Evolutionary conservation across 2,329 filamentous ascomycete genomes (phyloP), one percentile per base, ranked within the genome.

Genomic region (Penicillium sp.): DNA sequence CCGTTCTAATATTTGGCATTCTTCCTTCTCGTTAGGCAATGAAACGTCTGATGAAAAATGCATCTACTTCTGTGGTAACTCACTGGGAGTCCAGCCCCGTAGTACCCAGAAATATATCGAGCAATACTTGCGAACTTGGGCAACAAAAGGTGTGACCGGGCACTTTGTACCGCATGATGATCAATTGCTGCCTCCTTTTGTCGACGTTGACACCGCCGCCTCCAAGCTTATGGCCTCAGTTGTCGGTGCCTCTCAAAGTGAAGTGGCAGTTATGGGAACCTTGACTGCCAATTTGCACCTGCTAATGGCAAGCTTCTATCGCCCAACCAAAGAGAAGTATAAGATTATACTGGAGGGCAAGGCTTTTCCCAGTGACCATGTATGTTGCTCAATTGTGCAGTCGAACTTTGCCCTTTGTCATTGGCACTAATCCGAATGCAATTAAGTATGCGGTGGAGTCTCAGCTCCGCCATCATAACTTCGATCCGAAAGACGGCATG

Each of bases 321-420:
- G 73, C 46, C 88, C 88, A 0, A 84, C 77, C 0, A 69, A 72
- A 41, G 72, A 78, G 63, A 76, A 70, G 34, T 84, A 85, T 71
- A 93, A 91, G 72, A 85, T 95, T 55, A 85, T 94, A 45, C 76
- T 91, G n/a, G 88, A 95, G 68, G 87, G 86, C 69, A 89, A 89
- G 64, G 88, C 89, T 0, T 95, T 95, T 59, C 90, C 89, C 0
- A 90, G 85, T 66, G 89, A 95, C 63, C 84, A 88, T 68, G 83
- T 83, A 74, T 59, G 77, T 63, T 4, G 22, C 2, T 24, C 7
- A n/a, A 2, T 9, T 21, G 10, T 12, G 21, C 5, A 3, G 9
- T 24, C 4, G 1, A 33, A 41, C 7, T 15, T 4, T 24, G 6
- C 10, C 4, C 3, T 32, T 21, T 13, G 7, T 12, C 15, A 2